Evolutionary conservation across 352 stramenopile genomes (phyloP).

Genomic region (Phytophthora chlamydospora): DNA sequence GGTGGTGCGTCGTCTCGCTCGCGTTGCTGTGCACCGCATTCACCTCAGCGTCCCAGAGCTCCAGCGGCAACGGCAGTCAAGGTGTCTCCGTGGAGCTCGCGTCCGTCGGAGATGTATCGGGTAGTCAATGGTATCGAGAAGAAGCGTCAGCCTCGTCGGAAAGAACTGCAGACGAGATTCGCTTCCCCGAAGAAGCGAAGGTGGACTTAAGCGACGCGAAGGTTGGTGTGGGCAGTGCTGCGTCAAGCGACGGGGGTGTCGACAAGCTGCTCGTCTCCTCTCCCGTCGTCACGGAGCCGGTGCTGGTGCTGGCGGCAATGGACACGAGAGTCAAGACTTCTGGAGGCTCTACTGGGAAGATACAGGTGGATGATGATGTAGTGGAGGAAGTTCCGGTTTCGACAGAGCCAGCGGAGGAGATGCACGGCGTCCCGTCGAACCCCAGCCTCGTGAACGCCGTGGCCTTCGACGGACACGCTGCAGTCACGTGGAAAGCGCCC

Average conservation of each 20-base stretch:
- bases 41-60: slow-evolving; percentile 4
- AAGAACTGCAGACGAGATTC: slow-evolving; percentile 10
- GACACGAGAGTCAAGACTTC: not conserved
- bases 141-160: not conserved
- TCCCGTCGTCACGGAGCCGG: slow-evolving; percentile 12
- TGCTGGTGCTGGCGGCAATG: slow-evolving; percentile 16
- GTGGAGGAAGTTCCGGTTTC: not conserved
- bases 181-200: slow-evolving; percentile 6
- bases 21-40: slow-evolving; percentile 1
- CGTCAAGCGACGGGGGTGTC: slow-evolving; percentile 2
- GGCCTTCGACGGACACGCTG: slow-evolving; percentile 55
- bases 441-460: slow-evolving; percentile 63
- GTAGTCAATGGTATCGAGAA: not conserved
- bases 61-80: slow-evolving; percentile 4
- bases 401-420: slow-evolving; percentile 22
- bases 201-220: not conserved
- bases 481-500: slow-evolving; percentile 66
- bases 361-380: not conserved
- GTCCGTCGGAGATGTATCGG: slow-evolving; percentile 9
- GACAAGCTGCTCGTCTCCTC: not conserved
- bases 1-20: slow-evolving; percentile 1
- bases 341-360: not conserved
- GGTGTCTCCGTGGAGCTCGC: slow-evolving; percentile 8
- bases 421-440: slow-evolving; percentile 69
- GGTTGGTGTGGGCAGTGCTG: not conserved